These are phyloP conservation scores for Ophiognomonia clavigignenti-juglandacearum DNA, from an alignment of 2,329 filamentous ascomycete species.

Conservation along the genomic window DNA sequence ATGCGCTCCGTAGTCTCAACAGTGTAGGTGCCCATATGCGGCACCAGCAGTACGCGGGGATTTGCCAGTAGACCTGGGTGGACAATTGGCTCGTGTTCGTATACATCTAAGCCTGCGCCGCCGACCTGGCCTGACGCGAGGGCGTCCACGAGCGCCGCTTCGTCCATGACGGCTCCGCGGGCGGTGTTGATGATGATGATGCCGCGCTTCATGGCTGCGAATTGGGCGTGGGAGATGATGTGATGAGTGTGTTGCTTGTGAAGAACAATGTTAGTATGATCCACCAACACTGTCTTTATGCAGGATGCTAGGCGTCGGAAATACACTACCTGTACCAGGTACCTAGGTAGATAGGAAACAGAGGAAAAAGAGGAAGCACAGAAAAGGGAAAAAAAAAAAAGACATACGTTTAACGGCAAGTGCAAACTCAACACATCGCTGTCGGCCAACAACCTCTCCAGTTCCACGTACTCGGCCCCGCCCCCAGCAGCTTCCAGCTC, in stretches of 20 bases:
- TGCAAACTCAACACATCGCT: slow-evolving; percentile 80
- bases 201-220: slow-evolving; percentile 72
- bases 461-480: slow-evolving; percentile 63
- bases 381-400: slow-evolving; percentile 1
- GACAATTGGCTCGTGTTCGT: slow-evolving; percentile 72
- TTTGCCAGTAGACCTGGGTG: slow-evolving; percentile 69
- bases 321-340: neutral
- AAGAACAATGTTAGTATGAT: neutral
- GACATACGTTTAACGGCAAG: slow-evolving; percentile 71
- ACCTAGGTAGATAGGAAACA: neutral
- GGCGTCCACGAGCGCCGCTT: slow-evolving; percentile 71
- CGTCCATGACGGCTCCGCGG: slow-evolving; percentile 76
- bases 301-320: neutral
- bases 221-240: slow-evolving; percentile 67
- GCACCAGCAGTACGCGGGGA: slow-evolving; percentile 67
- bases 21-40: slow-evolving; percentile 84
- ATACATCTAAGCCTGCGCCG: slow-evolving; percentile 74
- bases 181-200: slow-evolving; percentile 79
- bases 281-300: too few relatives aligned
- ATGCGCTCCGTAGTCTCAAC: slow-evolving; percentile 60
- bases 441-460: slow-evolving; percentile 64
- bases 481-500: slow-evolving; percentile 42
- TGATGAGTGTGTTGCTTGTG: slow-evolving; percentile 61
- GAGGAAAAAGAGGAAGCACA: neutral
- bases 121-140: slow-evolving; percentile 65